These are phyloP conservation scores for Exophiala bonariae DNA, from an alignment of 2,329 filamentous ascomycete species.

Conservation along the genomic window DNA sequence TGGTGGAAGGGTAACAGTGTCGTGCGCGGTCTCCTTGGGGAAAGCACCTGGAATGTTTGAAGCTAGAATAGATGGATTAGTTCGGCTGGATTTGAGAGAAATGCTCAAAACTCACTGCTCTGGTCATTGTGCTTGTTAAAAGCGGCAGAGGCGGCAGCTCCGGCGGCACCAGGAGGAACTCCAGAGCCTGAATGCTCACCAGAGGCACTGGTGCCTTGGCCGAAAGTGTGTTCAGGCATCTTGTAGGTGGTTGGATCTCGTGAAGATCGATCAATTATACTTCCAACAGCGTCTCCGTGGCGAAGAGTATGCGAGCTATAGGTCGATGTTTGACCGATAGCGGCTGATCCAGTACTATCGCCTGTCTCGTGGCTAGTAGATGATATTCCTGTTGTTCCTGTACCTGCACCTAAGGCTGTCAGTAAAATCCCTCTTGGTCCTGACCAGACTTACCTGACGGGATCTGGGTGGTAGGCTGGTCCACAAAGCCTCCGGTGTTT, in stretches of 20 bases:
- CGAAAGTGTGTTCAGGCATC: constrained; percentile 23
- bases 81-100: background rate
- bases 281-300: constrained; percentile 21
- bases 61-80: constrained; percentile 7
- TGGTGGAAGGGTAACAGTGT: constrained; percentile 7
- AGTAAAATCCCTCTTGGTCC: too few relatives aligned
- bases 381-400: too few relatives aligned
- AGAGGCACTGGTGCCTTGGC: background rate
- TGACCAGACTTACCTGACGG: background rate
- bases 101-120: constrained; percentile 13
- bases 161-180: constrained; percentile 15
- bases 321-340: constrained; percentile 25
- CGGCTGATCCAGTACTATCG: constrained; percentile 12
- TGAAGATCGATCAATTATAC: constrained; percentile 21
- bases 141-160: constrained; percentile 14
- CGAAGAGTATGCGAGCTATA: constrained; percentile 21
- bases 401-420: constrained; percentile 3
- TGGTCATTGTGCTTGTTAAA: constrained; percentile 17
- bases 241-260: constrained; percentile 24
- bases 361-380: constrained; percentile 1
- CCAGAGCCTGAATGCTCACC: constrained; percentile 8
- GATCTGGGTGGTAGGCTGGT: background rate
- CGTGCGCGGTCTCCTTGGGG: constrained; percentile 13
- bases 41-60: constrained; percentile 22
- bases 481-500: background rate